Evolutionary conservation across 805 yeast species (phyloP), one percentile per base, ranked within the genome.

Genomic region (Ogataea trehaloabstinens): DNA sequence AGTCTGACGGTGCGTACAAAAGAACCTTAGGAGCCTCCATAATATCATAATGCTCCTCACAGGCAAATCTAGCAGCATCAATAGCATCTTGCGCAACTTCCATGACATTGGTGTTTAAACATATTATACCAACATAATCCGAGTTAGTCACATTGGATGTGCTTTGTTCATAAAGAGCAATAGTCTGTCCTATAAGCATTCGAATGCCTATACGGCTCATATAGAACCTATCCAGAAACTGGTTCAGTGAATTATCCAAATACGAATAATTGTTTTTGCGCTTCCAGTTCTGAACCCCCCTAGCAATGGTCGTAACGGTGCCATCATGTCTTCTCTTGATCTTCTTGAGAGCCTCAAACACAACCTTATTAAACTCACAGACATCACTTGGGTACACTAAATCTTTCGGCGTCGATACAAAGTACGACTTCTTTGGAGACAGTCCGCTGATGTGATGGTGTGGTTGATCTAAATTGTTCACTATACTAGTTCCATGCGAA

Each of bases 161-260:
- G 18, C 55, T 47, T 30, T 56, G 63, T 28, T 53, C 53, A 29
- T 58, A 55, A 36, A 88, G 71, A 1, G 96, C 91, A 48, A 88
- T 82, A 53, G 88, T 95, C 65, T 88, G 96, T n/a, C 96, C 96
- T 54, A 88, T 85, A 28, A 88, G 73, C 95, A 89, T 89, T 48
- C 96, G 74, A 44, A 89, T 89, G 2, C 96, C 96, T 45, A 89
- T 89, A 42, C 96, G 73, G 37, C 88, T 81, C 89, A 88, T 81
- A 67, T 89, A 88, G 58, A 88, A 88, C 22, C 93, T 63, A 64
- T 89, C 96, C 46, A 88, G 67, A 55, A 89, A 88, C 12, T 79
- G 73, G 62, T 89, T 95, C 24, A 89, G 79, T 10, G 86, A 77
- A 37, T 80, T 73, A 54, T 85, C 86, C 28, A 85, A 80, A 21